Base-by-base conservation (phyloP, 1,139 yeast genomes). In the Hemisphaericaspora lyxosophila region DNA sequence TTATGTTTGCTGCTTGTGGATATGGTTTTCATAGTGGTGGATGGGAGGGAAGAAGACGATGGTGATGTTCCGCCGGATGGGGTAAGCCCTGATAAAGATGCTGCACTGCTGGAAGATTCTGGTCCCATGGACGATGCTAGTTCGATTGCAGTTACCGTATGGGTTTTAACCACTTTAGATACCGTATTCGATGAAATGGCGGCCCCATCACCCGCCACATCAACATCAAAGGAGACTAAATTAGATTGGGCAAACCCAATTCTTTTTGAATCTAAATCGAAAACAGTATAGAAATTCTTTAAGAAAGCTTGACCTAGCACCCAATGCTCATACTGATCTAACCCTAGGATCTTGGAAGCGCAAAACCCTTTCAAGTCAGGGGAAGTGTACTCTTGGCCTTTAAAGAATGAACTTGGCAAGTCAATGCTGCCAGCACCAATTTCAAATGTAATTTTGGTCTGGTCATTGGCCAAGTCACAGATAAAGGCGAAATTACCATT, bases 301-400 rank as follows among this genome's bases (percentile, higher is more conserved):
- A 82, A 58, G 51, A 82, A 82, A 3, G 79, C 70, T 23, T 80
- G 82, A 4, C 89, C 89, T 29, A 82, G 60, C 27, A 82, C 64
- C 78, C 78, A 71, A 34, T 44, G 35, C 12, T 55, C 55, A 36
- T 57, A 54, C 19, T 51, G 47, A 34, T 60, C 63, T 7, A 73
- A 51, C 13, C 85, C 87, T 57, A 79, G 85, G 38, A 82, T 70
- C 51, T 80, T 80, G 8, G 85, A 77, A n/a, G 81, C 79, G 61
- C 88, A 82, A 53, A 73, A 69, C 0, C 82, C 81, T 13, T 49
- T 28, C 39, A 73, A 64, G 0, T 49, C 55, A 2, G 68, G 53
- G 3, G 53, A 48, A 2, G 69, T 41, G 47, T 78, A 75, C 12
- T 64, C 65, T 11, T 62, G 55, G 3, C 85, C 86, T 33, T 75